These are phyloP conservation scores for Argentina anserina DNA, from an alignment of 306 rosid species.

Conservation along the genomic window DNA sequence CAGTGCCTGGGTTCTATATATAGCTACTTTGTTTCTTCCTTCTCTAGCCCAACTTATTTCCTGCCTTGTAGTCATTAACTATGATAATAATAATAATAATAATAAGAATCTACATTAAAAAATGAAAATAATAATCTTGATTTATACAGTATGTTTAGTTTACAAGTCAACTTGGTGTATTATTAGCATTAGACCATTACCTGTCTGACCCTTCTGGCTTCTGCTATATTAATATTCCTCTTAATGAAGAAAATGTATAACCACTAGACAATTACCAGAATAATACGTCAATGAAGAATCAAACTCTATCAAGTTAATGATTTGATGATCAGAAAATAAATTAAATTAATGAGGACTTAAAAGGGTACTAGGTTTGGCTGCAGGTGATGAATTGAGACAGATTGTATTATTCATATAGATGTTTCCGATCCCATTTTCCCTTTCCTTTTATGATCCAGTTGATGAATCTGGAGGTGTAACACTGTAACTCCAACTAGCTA, in stretches of 20 bases:
- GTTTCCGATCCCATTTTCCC: not conserved
- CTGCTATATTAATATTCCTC: not conserved
- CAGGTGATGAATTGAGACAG: not conserved
- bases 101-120: not conserved
- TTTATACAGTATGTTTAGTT: not conserved
- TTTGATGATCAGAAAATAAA: not conserved
- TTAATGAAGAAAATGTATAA: not conserved
- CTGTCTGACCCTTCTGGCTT: not conserved
- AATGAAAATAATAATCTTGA: not conserved
- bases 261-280: not conserved
- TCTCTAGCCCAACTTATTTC: not conserved
- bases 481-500: not conserved
- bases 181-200: not conserved
- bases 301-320: not conserved
- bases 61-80: not conserved
- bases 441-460: not conserved
- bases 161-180: not conserved
- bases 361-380: not conserved
- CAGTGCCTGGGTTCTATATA: not conserved
- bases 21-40: not conserved
- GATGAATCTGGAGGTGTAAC: not conserved
- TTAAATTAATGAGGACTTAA: not conserved
- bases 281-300: not conserved
- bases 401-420: not conserved
- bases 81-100: not conserved